These are phyloP conservation scores for Russula lepida DNA, from an alignment of 768 basidiomycete species.

Conservation along the genomic window DNA sequence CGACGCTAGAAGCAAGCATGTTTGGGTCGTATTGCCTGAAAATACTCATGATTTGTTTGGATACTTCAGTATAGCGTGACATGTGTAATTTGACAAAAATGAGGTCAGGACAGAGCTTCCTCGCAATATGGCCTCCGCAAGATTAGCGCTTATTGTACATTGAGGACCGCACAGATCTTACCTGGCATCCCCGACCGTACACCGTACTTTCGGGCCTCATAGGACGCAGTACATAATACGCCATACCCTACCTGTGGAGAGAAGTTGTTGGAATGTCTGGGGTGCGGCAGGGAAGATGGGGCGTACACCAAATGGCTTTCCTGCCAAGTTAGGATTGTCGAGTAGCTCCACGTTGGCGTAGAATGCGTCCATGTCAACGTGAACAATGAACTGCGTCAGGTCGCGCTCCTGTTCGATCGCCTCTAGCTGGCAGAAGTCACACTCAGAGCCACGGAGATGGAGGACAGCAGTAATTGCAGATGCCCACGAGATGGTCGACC, in stretches of 20 bases:
- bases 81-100: conserved; percentile 55
- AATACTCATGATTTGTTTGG: conserved; percentile 59
- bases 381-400: conserved; percentile 76
- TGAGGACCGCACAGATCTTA: conserved; percentile 26
- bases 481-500: conserved; percentile 63
- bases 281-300: background rate
- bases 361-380: conserved; percentile 96
- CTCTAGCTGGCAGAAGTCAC: conserved; percentile 37
- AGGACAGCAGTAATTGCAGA: background rate
- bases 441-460: background rate
- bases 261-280: conserved; percentile 19
- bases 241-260: conserved; percentile 59
- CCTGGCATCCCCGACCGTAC: conserved; percentile 96
- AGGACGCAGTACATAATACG: conserved; percentile 82
- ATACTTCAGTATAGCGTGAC: conserved; percentile 60
- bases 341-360: conserved; percentile 74
- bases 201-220: conserved; percentile 85
- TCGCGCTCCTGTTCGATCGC: conserved; percentile 73
- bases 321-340: conserved; percentile 51
- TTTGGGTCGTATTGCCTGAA: conserved; percentile 65
- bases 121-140: conserved; percentile 72
- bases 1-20: conserved; percentile 70
- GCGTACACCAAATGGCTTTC: conserved; percentile 66
- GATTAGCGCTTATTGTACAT: background rate
- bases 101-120: conserved; percentile 87